phyloP scores from a whole-genome alignment of 2,329 filamentous ascomycete genomes.

The Ceratocystis albifundus region DNA sequence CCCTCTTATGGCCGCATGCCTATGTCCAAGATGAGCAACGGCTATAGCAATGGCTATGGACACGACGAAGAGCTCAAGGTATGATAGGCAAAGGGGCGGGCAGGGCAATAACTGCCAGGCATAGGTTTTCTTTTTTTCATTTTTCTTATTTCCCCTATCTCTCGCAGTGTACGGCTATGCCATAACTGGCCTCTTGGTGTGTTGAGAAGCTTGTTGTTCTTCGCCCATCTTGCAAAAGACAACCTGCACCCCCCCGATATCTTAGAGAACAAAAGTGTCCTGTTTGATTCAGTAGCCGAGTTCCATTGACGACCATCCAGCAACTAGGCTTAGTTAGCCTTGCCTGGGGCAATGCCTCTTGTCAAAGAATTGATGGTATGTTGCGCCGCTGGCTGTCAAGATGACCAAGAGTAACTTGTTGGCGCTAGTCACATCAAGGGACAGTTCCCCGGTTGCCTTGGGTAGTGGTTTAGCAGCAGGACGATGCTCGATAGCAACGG shows the following conservation, averaged over 20 bases:
- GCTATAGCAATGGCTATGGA: constrained; percentile 18
- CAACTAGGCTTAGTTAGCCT: constrained; percentile 53
- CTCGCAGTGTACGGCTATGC: too few species aligned
- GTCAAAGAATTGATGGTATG: constrained; percentile 53
- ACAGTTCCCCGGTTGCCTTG: constrained; percentile 50
- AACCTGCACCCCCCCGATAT: too few species aligned
- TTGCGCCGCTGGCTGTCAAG: constrained; percentile 57
- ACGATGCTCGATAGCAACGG: constrained; percentile 43
- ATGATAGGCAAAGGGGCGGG: constrained; percentile 14
- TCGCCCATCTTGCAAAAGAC: too few species aligned
- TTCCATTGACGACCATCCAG: constrained; percentile 67
- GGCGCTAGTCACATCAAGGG: constrained; percentile 36
- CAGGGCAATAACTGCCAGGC: not conserved
- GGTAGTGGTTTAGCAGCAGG: constrained; percentile 54
- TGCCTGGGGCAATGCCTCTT: constrained; percentile 53
- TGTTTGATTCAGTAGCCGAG: constrained; percentile 57
- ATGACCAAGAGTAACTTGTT: constrained; percentile 55
- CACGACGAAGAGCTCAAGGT: constrained; percentile 23
- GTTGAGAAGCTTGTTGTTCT: too few species aligned
- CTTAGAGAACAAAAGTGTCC: too few species aligned
- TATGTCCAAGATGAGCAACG: constrained; percentile 18
- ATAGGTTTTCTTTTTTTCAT: not conserved
- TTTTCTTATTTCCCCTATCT: too few species aligned
- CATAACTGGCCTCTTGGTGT: too few species aligned
- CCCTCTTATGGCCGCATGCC: constrained; percentile 25